These are phyloP conservation scores for Friedmanniomyces simplex DNA, from an alignment of 495 filamentous ascomycete species.

Conservation along the genomic window DNA sequence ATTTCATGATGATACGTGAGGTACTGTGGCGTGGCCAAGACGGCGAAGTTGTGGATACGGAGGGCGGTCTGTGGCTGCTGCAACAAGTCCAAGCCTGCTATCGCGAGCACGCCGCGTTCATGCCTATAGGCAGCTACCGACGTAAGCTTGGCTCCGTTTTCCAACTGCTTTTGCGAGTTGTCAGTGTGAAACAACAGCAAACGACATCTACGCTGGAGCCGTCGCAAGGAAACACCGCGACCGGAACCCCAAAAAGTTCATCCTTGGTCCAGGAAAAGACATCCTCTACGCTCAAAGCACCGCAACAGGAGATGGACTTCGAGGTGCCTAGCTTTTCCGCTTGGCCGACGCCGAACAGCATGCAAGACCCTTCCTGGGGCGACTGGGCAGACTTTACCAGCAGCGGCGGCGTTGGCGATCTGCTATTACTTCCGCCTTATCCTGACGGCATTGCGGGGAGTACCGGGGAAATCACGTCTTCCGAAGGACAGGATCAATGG, in stretches of 20 bases:
- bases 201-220: too few species aligned
- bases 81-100: not conserved
- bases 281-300: not conserved
- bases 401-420: too few species aligned
- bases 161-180: not conserved
- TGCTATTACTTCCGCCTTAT: too few species aligned
- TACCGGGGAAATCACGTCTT: too few species aligned
- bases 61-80: not conserved
- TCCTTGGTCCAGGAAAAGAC: not conserved
- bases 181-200: not conserved
- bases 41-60: not conserved
- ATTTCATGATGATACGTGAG: too few species aligned
- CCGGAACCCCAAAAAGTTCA: not conserved
- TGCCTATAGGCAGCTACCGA: not conserved
- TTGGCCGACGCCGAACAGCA: not conserved
- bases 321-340: too few species aligned
- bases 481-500: too few species aligned
- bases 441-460: too few species aligned
- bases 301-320: not conserved
- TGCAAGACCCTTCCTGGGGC: not conserved
- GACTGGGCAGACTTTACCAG: not conserved
- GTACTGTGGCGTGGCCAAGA: not conserved
- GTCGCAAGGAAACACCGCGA: too few species aligned
- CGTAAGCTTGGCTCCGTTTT: too few species aligned
- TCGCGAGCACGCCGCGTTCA: not conserved